Evolutionary conservation across 164 flowering plant species (phyloP).

Genomic region (Sedum album): DNA sequence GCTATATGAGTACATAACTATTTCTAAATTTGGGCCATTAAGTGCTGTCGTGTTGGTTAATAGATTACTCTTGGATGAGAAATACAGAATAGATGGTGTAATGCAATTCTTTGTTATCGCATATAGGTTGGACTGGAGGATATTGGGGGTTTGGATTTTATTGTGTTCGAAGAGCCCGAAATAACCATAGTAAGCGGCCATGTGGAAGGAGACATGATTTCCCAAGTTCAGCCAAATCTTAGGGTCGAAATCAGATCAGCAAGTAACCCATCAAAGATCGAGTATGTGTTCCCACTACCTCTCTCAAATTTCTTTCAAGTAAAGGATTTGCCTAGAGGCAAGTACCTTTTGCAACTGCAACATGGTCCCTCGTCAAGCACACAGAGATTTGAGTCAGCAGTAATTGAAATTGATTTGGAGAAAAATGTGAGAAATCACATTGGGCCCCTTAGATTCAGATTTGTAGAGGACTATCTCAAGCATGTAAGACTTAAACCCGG

Average conservation of each 20-base stretch:
- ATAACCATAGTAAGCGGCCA: constrained; percentile 76
- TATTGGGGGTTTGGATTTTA: constrained; percentile 58
- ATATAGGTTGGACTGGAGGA: constrained; percentile 72
- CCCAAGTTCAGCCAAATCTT: constrained; percentile 56
- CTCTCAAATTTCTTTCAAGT: constrained; percentile 85
- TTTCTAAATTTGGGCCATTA: background rate
- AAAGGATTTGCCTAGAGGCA: constrained; percentile 63
- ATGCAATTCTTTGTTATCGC: constrained; percentile 5
- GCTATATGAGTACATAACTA: background rate
- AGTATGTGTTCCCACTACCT: constrained; percentile 63
- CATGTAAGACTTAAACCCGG: constrained; percentile 10
- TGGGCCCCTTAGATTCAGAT: constrained; percentile 69
- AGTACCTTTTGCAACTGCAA: constrained; percentile 67
- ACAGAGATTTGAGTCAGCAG: constrained; percentile 66
- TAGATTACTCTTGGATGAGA: background rate
- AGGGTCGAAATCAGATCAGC: constrained; percentile 76
- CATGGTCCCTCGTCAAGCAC: constrained; percentile 42
- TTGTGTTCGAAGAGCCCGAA: constrained; percentile 92
- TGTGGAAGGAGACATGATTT: constrained; percentile 56
- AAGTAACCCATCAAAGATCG: constrained; percentile 57
- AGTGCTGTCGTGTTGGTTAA: background rate
- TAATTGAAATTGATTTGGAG: constrained; percentile 77
- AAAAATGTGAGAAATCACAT: constrained; percentile 60
- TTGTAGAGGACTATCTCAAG: constrained; percentile 60
- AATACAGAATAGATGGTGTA: too few species aligned